Evolutionary conservation across 2,329 filamentous ascomycete genomes (phyloP).

Genomic region (Sporothrix protearum): DNA sequence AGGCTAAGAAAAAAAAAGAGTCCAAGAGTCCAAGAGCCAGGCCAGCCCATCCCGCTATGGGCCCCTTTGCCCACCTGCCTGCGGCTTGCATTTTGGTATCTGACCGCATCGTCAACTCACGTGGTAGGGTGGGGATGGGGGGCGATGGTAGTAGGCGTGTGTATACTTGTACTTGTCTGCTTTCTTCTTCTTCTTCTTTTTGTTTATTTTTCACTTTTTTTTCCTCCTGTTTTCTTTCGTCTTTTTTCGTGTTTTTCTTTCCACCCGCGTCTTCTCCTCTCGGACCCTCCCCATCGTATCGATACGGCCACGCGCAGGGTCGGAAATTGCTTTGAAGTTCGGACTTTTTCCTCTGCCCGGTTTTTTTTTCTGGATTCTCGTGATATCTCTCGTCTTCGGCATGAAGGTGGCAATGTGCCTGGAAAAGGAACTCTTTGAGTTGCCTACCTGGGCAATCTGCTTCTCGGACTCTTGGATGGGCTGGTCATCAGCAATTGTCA

Average conservation of each 20-base stretch:
- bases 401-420: neutral
- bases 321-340: neutral
- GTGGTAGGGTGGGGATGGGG: neutral
- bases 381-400: neutral
- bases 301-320: neutral
- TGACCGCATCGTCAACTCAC: slow-evolving; percentile 19
- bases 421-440: neutral
- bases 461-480: neutral
- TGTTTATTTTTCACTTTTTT: neutral
- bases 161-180: neutral
- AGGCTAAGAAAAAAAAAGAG: neutral
- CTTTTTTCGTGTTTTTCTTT: neutral
- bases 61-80: neutral
- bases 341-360: neutral
- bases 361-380: neutral
- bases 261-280: neutral
- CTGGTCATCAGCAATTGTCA: neutral
- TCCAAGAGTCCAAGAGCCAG: neutral
- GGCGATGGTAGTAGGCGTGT: neutral
- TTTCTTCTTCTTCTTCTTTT: neutral
- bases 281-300: neutral
- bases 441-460: neutral
- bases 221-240: neutral
- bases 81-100: neutral
- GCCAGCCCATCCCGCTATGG: neutral